Conservation (phyloP, 2,329 filamentous ascomycete species). For the Aspergillus latus region DNA sequence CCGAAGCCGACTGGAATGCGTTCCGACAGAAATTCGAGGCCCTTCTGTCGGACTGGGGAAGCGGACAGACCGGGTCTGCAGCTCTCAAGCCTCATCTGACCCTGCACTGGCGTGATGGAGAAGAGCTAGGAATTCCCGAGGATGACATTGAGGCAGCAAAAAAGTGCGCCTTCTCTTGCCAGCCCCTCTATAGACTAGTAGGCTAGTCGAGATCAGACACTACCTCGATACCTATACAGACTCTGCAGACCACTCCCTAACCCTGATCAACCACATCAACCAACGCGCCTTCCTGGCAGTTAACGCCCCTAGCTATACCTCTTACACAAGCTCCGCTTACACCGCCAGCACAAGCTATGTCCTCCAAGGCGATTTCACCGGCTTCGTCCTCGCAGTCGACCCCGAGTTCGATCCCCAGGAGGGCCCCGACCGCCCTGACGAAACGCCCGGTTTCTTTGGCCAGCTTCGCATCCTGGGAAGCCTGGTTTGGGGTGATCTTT, state of each 20-base stretch:
- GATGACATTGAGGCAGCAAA: not conserved
- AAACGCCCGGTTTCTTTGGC: too few species aligned
- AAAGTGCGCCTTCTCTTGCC: not conserved
- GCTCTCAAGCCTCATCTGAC: slow-evolving; percentile 23
- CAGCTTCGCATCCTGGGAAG: too few species aligned
- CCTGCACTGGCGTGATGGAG: slow-evolving; percentile 29
- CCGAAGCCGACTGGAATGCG: slow-evolving; percentile 24
- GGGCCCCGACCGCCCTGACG: too few species aligned
- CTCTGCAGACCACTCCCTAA: too few species aligned
- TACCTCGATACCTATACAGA: slow-evolving; percentile 1
- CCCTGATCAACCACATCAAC: not conserved
- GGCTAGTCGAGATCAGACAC: not conserved
- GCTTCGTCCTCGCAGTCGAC: slow-evolving; percentile 29
- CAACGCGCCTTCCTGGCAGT: slow-evolving; percentile 19
- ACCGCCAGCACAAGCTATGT: not conserved
- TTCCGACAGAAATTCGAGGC: slow-evolving; percentile 26
- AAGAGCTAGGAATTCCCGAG: not conserved
- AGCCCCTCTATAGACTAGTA: not conserved
- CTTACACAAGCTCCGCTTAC: slow-evolving; percentile 14
- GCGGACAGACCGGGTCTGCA: slow-evolving; percentile 18
- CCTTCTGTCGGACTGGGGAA: slow-evolving; percentile 27
- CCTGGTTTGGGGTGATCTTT: too few species aligned
- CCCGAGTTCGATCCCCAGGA: slow-evolving; percentile 18
- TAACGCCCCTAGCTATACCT: slow-evolving; percentile 20
- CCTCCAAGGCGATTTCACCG: slow-evolving; percentile 4